Evolutionary conservation across 352 stramenopile species (phyloP), one percentile per base, ranked within the genome.

Genomic region (Phytophthora podocarpi): DNA sequence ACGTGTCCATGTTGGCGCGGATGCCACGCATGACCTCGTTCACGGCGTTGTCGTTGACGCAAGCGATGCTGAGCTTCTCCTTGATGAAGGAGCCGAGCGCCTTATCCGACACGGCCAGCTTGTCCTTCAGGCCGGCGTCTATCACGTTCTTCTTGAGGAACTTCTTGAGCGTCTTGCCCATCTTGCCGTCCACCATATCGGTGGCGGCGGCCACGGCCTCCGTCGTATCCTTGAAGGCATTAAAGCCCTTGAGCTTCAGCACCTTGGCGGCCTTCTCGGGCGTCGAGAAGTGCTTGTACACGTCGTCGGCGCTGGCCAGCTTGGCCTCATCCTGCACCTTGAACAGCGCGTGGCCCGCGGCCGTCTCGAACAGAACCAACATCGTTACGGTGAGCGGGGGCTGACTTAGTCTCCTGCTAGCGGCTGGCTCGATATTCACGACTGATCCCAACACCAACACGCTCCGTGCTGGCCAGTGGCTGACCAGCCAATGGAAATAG

Each of bases 71-170:
- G 58, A 99, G 81, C 65, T 99, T 98, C 41, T 99, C 97, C 80
- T 99, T 99, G 74, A 99, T 98, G 10, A 97, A 76, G 36, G 74
- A 77, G 24, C 95, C 97, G 23, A 99, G 82, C 43, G 93, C 97
- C 67, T 98, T 97, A 82, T 99, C 98, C 16, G 95, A 89, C 27
- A 99, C 97, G 30, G 95, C 97, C 36, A 99, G 84, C 69, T 97
- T 95, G 77, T 98, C 96, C 70, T 94, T 98, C 11, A 98, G 80
- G 5, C 85, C 85, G 21, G 82, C 85, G 49, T 97, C 87, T 59
- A 99, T 96, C 34, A 99, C 83, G 72, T 98, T 97, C 85, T 99
- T 99, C 82, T 99, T 99, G 12, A 99, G 65, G 61, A 99, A 99
- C 64, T 97, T 99, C 83, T 99, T 98, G 31, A 99, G 90, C 30